Conservation (phyloP, 2,329 filamentous ascomycete species). For the Fusarium sp. region DNA sequence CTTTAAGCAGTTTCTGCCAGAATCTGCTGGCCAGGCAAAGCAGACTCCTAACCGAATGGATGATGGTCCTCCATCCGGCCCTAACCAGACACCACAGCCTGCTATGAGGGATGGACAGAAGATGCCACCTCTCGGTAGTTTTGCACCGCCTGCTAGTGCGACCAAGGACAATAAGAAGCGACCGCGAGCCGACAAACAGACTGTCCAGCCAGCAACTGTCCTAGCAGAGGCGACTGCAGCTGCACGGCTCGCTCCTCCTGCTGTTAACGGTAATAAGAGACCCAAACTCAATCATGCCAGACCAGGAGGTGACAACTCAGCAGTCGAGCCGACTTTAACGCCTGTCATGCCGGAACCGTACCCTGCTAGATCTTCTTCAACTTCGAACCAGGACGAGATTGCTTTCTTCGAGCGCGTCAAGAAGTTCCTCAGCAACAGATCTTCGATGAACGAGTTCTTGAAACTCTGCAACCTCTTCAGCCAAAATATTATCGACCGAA, state of each 20-base stretch:
- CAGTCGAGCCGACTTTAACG: constrained; percentile 87
- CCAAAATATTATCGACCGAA: constrained; percentile 89
- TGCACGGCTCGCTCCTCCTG: constrained; percentile 50
- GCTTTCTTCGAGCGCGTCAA: constrained; percentile 96
- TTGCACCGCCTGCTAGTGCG: constrained; percentile 83
- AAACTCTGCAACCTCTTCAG: constrained; percentile 97
- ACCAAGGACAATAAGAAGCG: constrained; percentile 94
- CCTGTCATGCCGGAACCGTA: constrained; percentile 90
- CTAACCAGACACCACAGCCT: constrained; percentile 69
- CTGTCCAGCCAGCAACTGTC: constrained; percentile 62
- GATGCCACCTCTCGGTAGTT: constrained; percentile 95
- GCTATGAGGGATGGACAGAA: constrained; percentile 73
- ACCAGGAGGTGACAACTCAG: constrained; percentile 68
- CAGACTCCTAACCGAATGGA: constrained; percentile 71
- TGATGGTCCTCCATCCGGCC: constrained; percentile 57
- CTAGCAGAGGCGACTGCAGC: constrained; percentile 59
- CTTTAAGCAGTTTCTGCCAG: constrained; percentile 98
- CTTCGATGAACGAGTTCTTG: constrained; percentile 93
- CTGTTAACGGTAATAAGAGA: constrained; percentile 68
- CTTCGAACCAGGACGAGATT: constrained; percentile 86
- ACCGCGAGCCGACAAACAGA: constrained; percentile 71
- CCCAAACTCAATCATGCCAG: constrained; percentile 81
- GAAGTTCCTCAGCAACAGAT: constrained; percentile 94
- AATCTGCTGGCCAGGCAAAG: constrained; percentile 74
- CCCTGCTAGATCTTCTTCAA: constrained; percentile 77